Conservation (phyloP, 177 flowering plant genomes). For the Vitis hybrid region DNA sequence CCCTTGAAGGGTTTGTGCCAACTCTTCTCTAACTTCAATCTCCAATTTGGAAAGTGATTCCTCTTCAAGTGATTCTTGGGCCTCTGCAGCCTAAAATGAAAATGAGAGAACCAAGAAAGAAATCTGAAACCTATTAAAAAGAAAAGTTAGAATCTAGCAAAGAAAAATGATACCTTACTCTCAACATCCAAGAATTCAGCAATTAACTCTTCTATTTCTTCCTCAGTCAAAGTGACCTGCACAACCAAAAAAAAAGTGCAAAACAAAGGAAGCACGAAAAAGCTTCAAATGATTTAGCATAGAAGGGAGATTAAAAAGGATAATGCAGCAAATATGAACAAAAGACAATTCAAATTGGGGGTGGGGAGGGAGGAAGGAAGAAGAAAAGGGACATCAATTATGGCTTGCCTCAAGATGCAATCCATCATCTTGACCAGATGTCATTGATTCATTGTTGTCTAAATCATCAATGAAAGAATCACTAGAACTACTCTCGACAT, state of each 20-base stretch:
- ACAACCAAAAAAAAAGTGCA: constrained; percentile 15
- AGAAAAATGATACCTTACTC: constrained; percentile 74
- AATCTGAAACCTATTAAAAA: background rate
- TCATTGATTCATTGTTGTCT: constrained; percentile 40
- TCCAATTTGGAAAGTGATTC: constrained; percentile 86
- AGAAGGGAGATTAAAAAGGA: background rate
- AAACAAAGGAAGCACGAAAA: background rate
- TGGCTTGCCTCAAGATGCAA: constrained; percentile 44
- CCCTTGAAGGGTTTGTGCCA: constrained; percentile 61
- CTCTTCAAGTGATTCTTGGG: constrained; percentile 94
- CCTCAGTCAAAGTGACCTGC: constrained; percentile 80
- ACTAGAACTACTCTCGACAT: constrained; percentile 34
- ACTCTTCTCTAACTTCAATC: constrained; percentile 82
- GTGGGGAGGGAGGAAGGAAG: background rate
- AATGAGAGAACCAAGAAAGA: constrained; percentile 25
- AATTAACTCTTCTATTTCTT: constrained; percentile 82
- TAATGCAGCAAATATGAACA: background rate
- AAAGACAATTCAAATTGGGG: background rate
- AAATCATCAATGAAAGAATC: constrained; percentile 52
- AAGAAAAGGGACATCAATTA: background rate
- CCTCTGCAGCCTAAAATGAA: constrained; percentile 94
- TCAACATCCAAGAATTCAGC: constrained; percentile 83
- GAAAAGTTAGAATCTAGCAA: constrained; percentile 4
- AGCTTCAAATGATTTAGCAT: background rate
- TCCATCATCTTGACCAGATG: constrained; percentile 36